These are phyloP conservation scores for Lactarius indigo DNA, from an alignment of 768 basidiomycete species.

Conservation along the genomic window DNA sequence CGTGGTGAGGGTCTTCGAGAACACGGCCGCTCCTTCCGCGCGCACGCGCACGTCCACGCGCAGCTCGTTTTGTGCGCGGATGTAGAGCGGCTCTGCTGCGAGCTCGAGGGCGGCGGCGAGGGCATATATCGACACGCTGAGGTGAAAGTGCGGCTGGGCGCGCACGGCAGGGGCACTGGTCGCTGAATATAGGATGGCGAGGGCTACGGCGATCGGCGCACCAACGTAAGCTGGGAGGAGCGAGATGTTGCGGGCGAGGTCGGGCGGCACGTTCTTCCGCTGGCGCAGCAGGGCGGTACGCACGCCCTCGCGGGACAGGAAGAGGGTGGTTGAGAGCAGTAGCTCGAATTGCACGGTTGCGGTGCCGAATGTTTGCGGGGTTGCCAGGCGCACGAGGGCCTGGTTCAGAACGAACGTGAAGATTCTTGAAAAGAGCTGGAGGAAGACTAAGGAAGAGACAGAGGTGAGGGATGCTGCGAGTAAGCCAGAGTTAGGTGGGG, in stretches of 20 bases:
- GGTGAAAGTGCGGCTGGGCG: slow-evolving; percentile 59
- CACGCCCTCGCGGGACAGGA: slow-evolving; percentile 91
- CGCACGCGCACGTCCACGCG: slow-evolving; percentile 69
- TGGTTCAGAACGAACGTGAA: slow-evolving; percentile 92
- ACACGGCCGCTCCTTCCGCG: slow-evolving; percentile 83
- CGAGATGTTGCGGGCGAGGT: slow-evolving; percentile 45
- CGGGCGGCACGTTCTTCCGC: slow-evolving; percentile 17
- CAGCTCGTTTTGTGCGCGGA: slow-evolving; percentile 55
- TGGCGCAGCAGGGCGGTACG: slow-evolving; percentile 80
- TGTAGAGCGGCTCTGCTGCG: slow-evolving; percentile 64
- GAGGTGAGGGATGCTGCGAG: slow-evolving; percentile 44
- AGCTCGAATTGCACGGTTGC: slow-evolving; percentile 95
- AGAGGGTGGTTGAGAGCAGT: slow-evolving; percentile 83
- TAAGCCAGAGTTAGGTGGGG: slow-evolving; percentile 9
- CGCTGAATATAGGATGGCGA: slow-evolving; percentile 51
- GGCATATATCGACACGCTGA: slow-evolving; percentile 67
- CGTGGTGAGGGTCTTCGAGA: slow-evolving; percentile 67
- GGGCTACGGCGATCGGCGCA: slow-evolving; percentile 54
- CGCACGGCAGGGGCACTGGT: slow-evolving; percentile 52
- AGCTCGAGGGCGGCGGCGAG: slow-evolving; percentile 75
- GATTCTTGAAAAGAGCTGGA: slow-evolving; percentile 81
- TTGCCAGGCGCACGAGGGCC: slow-evolving; percentile 73
- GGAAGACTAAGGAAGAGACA: slow-evolving; percentile 67
- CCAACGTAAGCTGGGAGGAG: slow-evolving; percentile 69
- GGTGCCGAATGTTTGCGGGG: slow-evolving; percentile 83